phyloP scores from a whole-genome alignment of 2,329 filamentous ascomycete species.

The Chaetomium strumarium region DNA sequence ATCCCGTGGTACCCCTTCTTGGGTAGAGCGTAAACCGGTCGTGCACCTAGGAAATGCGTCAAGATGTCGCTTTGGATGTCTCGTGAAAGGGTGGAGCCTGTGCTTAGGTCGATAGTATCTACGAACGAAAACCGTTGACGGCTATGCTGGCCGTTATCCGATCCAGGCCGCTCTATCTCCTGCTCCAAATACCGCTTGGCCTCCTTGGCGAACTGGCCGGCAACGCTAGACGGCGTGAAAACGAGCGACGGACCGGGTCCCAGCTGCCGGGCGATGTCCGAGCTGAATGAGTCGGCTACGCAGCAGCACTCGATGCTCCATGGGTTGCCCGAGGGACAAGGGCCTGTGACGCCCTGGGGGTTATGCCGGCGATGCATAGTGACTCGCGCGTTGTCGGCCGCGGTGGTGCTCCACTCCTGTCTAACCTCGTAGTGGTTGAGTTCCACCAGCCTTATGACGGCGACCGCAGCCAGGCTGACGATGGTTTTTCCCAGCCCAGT shows the following conservation, averaged over 20 bases:
- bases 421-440: constrained; percentile 8
- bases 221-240: constrained; percentile 5
- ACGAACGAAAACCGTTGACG: background rate
- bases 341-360: background rate
- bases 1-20: background rate
- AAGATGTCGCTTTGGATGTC: constrained; percentile 4
- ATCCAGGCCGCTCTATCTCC: background rate
- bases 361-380: background rate
- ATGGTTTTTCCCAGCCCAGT: constrained; percentile 12
- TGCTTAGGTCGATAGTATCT: background rate
- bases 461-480: constrained; percentile 9
- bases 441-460: constrained; percentile 10
- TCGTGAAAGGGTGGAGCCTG: background rate
- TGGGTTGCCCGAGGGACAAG: constrained; percentile 7
- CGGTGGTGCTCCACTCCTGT: background rate
- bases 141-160: background rate
- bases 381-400: background rate
- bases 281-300: constrained; percentile 4
- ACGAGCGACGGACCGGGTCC: constrained; percentile 9
- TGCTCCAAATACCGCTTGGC: background rate
- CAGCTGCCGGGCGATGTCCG: background rate
- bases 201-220: constrained; percentile 3
- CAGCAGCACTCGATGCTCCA: constrained; percentile 11
- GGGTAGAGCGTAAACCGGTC: background rate
- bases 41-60: background rate